Evolutionary conservation across 2,329 filamentous ascomycete species (phyloP).

Genomic region (Colletotrichum sp.): DNA sequence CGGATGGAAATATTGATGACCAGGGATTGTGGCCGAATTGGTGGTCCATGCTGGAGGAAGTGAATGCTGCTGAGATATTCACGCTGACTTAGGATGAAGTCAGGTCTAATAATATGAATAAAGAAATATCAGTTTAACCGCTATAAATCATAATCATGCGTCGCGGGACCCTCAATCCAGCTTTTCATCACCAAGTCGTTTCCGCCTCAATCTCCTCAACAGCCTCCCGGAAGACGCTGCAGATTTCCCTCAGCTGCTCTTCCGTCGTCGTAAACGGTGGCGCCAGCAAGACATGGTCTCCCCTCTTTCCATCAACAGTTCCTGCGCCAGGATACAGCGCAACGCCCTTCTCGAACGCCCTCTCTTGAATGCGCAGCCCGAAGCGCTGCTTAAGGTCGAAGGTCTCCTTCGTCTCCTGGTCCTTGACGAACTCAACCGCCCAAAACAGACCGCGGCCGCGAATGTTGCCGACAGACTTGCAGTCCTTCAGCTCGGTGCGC

Average conservation of each 20-base stretch:
- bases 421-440: constrained; percentile 50
- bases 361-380: constrained; percentile 29
- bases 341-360: constrained; percentile 28
- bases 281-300: constrained; percentile 74
- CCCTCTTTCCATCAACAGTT: constrained; percentile 61
- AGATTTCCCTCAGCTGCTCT: not conserved
- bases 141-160: not conserved
- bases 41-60: constrained; percentile 22
- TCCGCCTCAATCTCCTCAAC: constrained; percentile 11
- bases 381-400: constrained; percentile 35
- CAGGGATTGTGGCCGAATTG: constrained; percentile 22
- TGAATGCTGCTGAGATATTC: constrained; percentile 9
- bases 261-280: constrained; percentile 69
- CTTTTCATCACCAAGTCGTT: not conserved
- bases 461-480: constrained; percentile 42
- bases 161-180: not conserved
- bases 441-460: constrained; percentile 50
- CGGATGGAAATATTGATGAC: constrained; percentile 1
- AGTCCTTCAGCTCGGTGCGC: constrained; percentile 26
- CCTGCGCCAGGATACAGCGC: constrained; percentile 60
- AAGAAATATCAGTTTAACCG: not conserved
- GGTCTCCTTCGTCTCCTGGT: constrained; percentile 37
- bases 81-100: not conserved
- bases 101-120: not conserved
- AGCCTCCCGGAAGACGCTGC: constrained; percentile 1